These are phyloP conservation scores for Psilocybe subaeruginosa DNA, from an alignment of 768 basidiomycete species.

Conservation along the genomic window DNA sequence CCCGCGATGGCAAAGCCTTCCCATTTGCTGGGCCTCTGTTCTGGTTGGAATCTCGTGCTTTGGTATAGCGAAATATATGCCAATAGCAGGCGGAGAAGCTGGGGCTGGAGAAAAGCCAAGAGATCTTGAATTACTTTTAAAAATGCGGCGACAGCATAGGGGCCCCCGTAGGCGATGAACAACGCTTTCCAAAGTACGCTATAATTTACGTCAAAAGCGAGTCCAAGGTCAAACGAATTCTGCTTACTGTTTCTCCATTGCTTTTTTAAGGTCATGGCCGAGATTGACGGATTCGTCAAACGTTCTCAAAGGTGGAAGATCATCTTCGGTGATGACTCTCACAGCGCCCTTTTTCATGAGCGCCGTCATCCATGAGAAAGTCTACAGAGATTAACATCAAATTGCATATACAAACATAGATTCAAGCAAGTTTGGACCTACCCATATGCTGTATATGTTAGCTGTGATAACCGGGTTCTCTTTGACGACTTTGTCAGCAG, in stretches of 20 bases:
- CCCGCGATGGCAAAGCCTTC: slow-evolving; percentile 79
- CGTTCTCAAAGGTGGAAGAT: slow-evolving; percentile 75
- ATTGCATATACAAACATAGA: background rate
- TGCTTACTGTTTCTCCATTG: slow-evolving; percentile 65
- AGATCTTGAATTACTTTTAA: slow-evolving; percentile 83
- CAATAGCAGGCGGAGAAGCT: slow-evolving; percentile 79
- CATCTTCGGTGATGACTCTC: slow-evolving; percentile 79
- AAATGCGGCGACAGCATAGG: slow-evolving; percentile 61
- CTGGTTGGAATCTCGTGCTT: slow-evolving; percentile 39
- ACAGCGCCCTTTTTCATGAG: slow-evolving; percentile 71
- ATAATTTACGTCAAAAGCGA: background rate
- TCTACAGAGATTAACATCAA: slow-evolving; percentile 36
- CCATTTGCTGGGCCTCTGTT: slow-evolving; percentile 36
- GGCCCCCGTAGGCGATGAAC: slow-evolving; percentile 76
- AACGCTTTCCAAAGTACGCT: slow-evolving; percentile 79
- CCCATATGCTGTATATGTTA: slow-evolving; percentile 80
- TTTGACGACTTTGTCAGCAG: slow-evolving; percentile 35
- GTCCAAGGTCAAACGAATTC: background rate
- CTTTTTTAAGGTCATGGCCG: slow-evolving; percentile 57
- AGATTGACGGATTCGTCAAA: slow-evolving; percentile 73
- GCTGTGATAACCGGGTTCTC: slow-evolving; percentile 79
- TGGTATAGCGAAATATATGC: slow-evolving; percentile 84
- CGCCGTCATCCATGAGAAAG: slow-evolving; percentile 86
- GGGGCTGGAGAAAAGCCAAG: slow-evolving; percentile 85
- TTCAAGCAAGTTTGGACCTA: slow-evolving; percentile 22